Evolutionary conservation across 2,329 filamentous ascomycete genomes (phyloP).

Genomic region (Thielaviopsis populi): DNA sequence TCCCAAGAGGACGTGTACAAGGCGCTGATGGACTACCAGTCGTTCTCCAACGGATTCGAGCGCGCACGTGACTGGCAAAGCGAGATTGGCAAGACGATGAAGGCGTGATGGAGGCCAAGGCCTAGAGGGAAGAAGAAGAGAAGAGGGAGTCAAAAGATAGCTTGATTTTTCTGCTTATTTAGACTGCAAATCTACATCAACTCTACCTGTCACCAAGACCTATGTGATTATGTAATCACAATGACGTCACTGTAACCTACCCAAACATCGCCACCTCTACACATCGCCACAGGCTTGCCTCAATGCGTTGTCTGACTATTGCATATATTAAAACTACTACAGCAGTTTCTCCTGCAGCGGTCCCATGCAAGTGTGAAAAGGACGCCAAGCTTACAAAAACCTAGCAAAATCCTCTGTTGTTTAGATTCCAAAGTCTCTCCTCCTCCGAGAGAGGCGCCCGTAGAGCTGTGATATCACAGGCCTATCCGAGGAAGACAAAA

Average conservation of each 20-base stretch:
- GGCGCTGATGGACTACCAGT: conserved; percentile 62
- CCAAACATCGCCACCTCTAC: too few relatives aligned
- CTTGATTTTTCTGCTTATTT: too few relatives aligned
- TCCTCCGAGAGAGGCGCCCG: too few relatives aligned
- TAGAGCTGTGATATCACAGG: neutral
- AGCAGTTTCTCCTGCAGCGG: neutral
- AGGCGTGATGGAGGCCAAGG: conserved; percentile 4
- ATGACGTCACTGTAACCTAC: neutral
- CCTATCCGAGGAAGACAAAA: neutral
- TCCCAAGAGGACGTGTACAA: conserved; percentile 58
- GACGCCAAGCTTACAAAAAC: too few relatives aligned
- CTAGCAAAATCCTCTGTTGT: too few relatives aligned
- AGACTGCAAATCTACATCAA: too few relatives aligned
- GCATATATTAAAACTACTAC: neutral
- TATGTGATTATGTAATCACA: neutral
- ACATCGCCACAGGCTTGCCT: too few relatives aligned
- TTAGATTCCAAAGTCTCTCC: too few relatives aligned
- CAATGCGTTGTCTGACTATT: neutral
- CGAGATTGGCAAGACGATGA: conserved; percentile 72
- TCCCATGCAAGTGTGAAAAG: too few relatives aligned
- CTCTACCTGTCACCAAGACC: too few relatives aligned
- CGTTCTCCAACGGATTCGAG: conserved; percentile 63
- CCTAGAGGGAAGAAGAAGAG: conserved; percentile 19
- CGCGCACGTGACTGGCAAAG: conserved; percentile 64
- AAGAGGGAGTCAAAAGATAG: too few relatives aligned